phyloP scores from a whole-genome alignment of 768 basidiomycete species.

The Tulasnella sp. region DNA sequence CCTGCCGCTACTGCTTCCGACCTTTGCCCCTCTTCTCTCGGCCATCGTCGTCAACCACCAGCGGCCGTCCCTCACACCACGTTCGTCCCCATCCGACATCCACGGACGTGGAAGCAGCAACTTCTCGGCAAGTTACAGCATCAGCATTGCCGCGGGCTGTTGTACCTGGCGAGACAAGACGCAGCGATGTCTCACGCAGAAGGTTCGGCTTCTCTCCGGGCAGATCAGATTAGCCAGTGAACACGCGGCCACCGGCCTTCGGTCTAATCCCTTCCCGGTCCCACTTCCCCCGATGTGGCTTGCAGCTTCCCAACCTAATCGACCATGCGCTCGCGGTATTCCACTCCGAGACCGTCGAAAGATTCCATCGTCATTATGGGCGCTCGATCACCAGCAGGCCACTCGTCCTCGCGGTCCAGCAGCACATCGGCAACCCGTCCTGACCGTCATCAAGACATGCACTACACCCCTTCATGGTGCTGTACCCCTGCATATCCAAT shows the following conservation, averaged over 20 bases:
- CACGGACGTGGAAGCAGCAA: neutral
- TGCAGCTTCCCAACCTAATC: neutral
- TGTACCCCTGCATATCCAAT: neutral
- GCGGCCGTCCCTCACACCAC: neutral
- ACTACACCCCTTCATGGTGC: neutral
- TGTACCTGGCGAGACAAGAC: neutral
- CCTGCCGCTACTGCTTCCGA: neutral
- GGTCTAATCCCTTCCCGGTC: neutral
- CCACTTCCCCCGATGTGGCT: neutral
- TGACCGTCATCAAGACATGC: conserved; percentile 6
- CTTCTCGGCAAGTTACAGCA: neutral
- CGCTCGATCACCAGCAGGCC: neutral
- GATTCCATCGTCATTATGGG: neutral
- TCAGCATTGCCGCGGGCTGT: neutral
- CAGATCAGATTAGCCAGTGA: neutral
- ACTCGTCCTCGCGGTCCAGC: neutral
- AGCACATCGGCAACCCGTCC: neutral
- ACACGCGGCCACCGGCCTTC: conserved; percentile 5
- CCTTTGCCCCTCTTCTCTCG: neutral
- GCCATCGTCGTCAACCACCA: neutral
- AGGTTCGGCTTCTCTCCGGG: conserved; percentile 8
- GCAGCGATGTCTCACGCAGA: neutral
- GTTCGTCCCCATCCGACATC: neutral
- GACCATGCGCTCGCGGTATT: neutral
- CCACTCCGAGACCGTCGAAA: neutral